phyloP scores from a whole-genome alignment of 2,329 filamentous ascomycete species.

The Phaeophleospora eucalypticola region DNA sequence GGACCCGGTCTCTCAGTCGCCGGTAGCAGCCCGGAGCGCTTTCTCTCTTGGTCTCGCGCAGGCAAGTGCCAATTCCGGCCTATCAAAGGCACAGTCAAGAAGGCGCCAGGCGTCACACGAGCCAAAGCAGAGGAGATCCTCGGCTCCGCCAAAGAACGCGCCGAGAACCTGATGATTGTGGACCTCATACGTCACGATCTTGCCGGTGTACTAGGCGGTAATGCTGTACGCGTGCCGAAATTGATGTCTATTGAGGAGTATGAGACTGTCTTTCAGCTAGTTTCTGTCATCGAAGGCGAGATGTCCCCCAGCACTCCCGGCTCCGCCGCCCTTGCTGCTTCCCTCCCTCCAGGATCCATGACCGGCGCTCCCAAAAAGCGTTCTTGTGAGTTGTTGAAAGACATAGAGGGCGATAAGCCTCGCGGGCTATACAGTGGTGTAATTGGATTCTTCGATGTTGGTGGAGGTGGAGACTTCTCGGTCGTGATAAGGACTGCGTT shows the following conservation, averaged over 20 bases:
- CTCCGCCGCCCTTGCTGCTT: slow-evolving; percentile 70
- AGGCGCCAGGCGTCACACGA: slow-evolving; percentile 64
- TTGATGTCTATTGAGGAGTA: slow-evolving; percentile 88
- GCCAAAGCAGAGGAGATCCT: slow-evolving; percentile 68
- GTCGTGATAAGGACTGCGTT: slow-evolving; percentile 85
- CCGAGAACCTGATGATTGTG: slow-evolving; percentile 97
- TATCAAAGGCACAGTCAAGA: slow-evolving; percentile 95
- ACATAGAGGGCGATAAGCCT: slow-evolving; percentile 60
- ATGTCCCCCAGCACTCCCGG: slow-evolving; percentile 53
- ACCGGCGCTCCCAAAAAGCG: slow-evolving; percentile 93
- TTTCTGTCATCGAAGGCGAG: slow-evolving; percentile 76
- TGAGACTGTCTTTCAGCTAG: slow-evolving; percentile 84
- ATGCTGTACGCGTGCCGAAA: slow-evolving; percentile 66
- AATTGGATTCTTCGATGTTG: slow-evolving; percentile 82
- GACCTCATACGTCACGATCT: slow-evolving; percentile 94
- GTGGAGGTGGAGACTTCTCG: slow-evolving; percentile 82
- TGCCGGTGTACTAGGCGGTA: slow-evolving; percentile 58
- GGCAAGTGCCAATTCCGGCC: slow-evolving; percentile 76
- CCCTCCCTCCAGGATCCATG: slow-evolving; percentile 89
- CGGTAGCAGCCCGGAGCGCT: slow-evolving; percentile 84
- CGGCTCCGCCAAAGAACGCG: slow-evolving; percentile 79
- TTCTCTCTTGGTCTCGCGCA: slow-evolving; percentile 63
- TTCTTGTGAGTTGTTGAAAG: slow-evolving; percentile 74
- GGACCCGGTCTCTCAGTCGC: slow-evolving; percentile 57
- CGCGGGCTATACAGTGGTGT: slow-evolving; percentile 83